A percentile compares a stretch with the other conserved stretches of the same genome.
These are phyloP conservation scores for Colletotrichum falcatum DNA, from an alignment of 2,329 filamentous ascomycete genomes.

Conservation along the genomic window DNA sequence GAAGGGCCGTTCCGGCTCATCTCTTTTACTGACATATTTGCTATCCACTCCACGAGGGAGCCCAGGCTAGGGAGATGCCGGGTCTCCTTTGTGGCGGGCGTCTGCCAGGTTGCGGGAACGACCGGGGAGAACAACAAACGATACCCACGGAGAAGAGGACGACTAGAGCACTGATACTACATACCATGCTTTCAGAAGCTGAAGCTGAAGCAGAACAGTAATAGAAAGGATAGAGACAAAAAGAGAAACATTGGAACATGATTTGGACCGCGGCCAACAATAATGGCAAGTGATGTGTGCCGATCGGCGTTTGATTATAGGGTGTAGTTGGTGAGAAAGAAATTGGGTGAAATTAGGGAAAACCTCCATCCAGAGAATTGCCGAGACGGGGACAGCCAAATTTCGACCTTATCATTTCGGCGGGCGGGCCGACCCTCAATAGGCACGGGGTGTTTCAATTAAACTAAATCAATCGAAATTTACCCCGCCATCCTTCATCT, in stretches of 20 bases:
- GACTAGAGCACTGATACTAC: slow-evolving; percentile 30
- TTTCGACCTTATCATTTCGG: slow-evolving; percentile 31
- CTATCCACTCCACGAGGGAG: slow-evolving; percentile 32
- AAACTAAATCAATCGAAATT: slow-evolving; percentile 35
- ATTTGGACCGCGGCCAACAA: not conserved
- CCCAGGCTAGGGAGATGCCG: slow-evolving; percentile 1
- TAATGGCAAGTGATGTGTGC: not conserved
- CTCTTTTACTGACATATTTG: slow-evolving; percentile 39
- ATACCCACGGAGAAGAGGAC: slow-evolving; percentile 29
- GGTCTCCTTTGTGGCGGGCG: not conserved
- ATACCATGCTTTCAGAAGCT: slow-evolving; percentile 22
- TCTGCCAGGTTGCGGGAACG: slow-evolving; percentile 6
- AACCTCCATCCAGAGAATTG: slow-evolving; percentile 6
- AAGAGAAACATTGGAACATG: slow-evolving; percentile 13
- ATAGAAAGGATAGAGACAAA: slow-evolving; percentile 30
- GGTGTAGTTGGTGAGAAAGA: not conserved
- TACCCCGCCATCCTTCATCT: slow-evolving; percentile 35
- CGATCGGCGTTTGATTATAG: slow-evolving; percentile 2
- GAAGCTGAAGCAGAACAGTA: slow-evolving; percentile 29
- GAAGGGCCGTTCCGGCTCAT: slow-evolving; percentile 15
- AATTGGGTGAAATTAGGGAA: not conserved
- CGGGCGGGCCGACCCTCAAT: slow-evolving; percentile 34
- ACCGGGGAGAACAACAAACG: slow-evolving; percentile 23
- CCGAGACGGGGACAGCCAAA: not conserved
- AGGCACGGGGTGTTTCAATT: slow-evolving; percentile 34